A percentile compares a stretch with the other conserved stretches of the same genome.
Evolutionary conservation across 2,329 filamentous ascomycete species (phyloP).

Genomic region (Venturia carpophila): DNA sequence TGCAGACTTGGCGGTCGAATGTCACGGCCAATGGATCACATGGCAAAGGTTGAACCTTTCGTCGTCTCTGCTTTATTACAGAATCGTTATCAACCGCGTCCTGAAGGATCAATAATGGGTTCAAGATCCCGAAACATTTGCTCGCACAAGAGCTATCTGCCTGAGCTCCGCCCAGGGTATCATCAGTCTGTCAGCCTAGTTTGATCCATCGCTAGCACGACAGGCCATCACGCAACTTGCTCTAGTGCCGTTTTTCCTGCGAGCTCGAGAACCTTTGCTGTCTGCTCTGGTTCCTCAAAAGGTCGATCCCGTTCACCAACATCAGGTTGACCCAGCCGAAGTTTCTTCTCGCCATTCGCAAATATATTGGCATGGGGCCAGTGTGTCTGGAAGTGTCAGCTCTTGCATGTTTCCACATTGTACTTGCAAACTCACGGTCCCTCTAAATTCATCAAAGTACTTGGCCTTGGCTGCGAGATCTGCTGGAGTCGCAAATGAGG

Average conservation of each 20-base stretch:
- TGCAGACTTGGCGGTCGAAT: neutral
- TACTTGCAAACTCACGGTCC: neutral
- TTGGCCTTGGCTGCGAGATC: neutral
- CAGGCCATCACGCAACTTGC: neutral
- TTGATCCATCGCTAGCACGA: neutral
- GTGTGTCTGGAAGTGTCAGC: neutral
- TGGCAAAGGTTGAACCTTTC: neutral
- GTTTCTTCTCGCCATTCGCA: neutral
- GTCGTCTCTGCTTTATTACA: neutral
- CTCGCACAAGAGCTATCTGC: neutral
- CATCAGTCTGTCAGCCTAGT: neutral
- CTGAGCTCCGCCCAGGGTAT: neutral
- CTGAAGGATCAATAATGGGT: neutral
- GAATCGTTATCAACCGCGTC: neutral
- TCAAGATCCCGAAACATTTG: neutral
- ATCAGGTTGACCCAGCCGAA: neutral
- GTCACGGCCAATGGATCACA: neutral
- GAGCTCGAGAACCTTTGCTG: constrained; percentile 1
- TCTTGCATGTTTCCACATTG: neutral
- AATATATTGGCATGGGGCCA: constrained; percentile 1
- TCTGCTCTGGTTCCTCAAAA: neutral
- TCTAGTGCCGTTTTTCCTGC: neutral
- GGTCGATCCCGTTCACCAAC: neutral
- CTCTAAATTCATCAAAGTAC: neutral
- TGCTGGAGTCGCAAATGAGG: neutral